phyloP scores from a whole-genome alignment of 345 rosid species.

The Citrus reticulata region DNA sequence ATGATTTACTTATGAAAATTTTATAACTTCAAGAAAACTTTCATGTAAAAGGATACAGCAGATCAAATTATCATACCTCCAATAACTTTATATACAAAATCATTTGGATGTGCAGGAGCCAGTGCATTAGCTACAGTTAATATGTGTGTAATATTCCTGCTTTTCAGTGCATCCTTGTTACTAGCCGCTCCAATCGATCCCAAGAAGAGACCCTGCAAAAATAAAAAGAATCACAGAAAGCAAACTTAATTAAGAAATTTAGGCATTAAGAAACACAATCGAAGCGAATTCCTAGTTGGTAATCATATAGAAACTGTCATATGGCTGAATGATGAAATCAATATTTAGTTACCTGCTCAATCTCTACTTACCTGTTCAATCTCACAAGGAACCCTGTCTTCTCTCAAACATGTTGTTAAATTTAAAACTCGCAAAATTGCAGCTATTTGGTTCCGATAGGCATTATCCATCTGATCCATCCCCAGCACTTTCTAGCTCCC shows the following conservation, averaged over 20 bases:
- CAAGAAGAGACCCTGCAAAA: slow-evolving; percentile 39
- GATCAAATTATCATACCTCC: slow-evolving; percentile 34
- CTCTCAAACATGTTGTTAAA: slow-evolving; percentile 33
- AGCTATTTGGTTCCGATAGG: slow-evolving; percentile 36
- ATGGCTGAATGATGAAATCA: neutral
- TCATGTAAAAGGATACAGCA: neutral
- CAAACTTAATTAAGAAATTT: neutral
- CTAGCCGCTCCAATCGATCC: slow-evolving; percentile 61
- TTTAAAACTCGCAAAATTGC: slow-evolving; percentile 45
- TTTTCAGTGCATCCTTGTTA: slow-evolving; percentile 50
- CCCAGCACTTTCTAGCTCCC: neutral
- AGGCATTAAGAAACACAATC: neutral
- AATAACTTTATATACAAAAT: slow-evolving; percentile 64
- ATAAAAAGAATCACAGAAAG: neutral
- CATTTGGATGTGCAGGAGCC: slow-evolving; percentile 49
- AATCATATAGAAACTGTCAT: neutral
- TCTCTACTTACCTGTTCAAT: slow-evolving; percentile 46
- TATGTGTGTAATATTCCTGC: slow-evolving; percentile 59
- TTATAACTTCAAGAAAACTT: neutral
- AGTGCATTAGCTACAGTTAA: slow-evolving; percentile 63
- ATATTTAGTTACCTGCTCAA: slow-evolving; percentile 37
- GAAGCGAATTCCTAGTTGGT: neutral
- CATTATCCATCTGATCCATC: slow-evolving; percentile 38
- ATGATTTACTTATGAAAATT: neutral
- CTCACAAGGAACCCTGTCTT: slow-evolving; percentile 43